Evolutionary conservation across 176 grass and related monocot genomes (phyloP).

Genomic region (Eragrostis nindensis): DNA sequence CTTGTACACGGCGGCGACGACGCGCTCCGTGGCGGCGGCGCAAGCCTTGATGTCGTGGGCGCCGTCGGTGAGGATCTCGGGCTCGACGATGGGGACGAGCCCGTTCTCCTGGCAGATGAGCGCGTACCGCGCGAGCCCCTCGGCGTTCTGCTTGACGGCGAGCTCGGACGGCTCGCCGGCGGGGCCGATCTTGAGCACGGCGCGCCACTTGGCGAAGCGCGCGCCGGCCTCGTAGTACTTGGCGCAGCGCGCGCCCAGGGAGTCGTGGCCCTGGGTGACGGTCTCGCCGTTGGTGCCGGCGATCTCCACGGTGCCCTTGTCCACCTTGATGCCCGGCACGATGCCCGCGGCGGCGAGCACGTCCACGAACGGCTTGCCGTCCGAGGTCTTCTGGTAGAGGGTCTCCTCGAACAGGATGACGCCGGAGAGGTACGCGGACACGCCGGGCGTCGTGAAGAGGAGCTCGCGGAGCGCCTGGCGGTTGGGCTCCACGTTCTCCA

Average conservation of each 20-base stretch:
- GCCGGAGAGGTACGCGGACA: conserved; percentile 63
- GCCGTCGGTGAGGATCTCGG: conserved; percentile 93
- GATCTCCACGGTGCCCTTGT: conserved; percentile 93
- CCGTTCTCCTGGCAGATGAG: conserved; percentile 89
- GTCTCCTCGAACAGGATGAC: conserved; percentile 99
- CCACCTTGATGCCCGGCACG: conserved; percentile 90
- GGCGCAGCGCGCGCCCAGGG: conserved; percentile 65
- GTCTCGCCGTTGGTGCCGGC: conserved; percentile 80
- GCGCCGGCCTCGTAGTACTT: conserved; percentile 90
- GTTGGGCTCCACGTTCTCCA: conserved; percentile 93
- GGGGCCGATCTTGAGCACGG: conserved; percentile 81
- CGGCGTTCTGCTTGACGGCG: conserved; percentile 72
- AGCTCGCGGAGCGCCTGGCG: conserved; percentile 86
- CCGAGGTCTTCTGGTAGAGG: conserved; percentile 69
- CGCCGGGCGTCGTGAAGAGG: conserved; percentile 75
- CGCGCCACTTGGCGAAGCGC: conserved; percentile 93
- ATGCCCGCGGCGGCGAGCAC: conserved; percentile 60
- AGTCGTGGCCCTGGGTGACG: conserved; percentile 84
- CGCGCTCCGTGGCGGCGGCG: conserved; percentile 78
- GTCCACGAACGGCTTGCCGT: conserved; percentile 76
- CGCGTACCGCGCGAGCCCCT: conserved; percentile 87
- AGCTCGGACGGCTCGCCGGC: conserved; percentile 74
- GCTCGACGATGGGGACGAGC: conserved; percentile 92
- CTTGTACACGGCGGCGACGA: conserved; percentile 89
- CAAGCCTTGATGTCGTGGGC: conserved; percentile 70